Evolutionary conservation across 352 stramenopile genomes (phyloP).

Genomic region (Globisporangium perplexum): DNA sequence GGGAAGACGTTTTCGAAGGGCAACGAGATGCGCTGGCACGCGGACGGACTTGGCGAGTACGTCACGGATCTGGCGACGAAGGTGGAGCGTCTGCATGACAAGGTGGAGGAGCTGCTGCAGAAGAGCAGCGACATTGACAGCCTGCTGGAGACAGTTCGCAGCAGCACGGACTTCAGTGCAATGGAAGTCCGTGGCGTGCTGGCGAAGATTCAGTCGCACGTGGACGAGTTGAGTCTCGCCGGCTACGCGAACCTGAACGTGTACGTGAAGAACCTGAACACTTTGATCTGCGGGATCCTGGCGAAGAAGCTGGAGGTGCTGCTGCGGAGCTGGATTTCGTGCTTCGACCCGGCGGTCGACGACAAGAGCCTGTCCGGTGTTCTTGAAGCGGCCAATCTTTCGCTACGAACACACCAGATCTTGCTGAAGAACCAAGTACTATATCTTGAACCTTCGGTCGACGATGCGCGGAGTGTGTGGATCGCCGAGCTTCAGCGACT

Average conservation of each 20-base stretch:
- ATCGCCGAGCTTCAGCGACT: slow-evolving; percentile 91
- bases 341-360: slow-evolving; percentile 54
- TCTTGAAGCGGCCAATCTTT: slow-evolving; percentile 39
- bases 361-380: slow-evolving; percentile 50
- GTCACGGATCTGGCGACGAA: slow-evolving; percentile 87
- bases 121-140: slow-evolving; percentile 92
- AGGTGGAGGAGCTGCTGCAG: slow-evolving; percentile 94
- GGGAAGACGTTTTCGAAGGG: slow-evolving; percentile 88
- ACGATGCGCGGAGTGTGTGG: slow-evolving; percentile 85
- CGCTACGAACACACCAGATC: slow-evolving; percentile 86
- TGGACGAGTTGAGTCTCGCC: slow-evolving; percentile 94
- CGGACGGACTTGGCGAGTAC: slow-evolving; percentile 83
- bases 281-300: slow-evolving; percentile 81
- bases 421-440: slow-evolving; percentile 96
- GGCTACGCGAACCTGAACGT: slow-evolving; percentile 91
- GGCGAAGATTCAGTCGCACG: slow-evolving; percentile 85
- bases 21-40: slow-evolving; percentile 87
- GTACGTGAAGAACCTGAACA: slow-evolving; percentile 92
- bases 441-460: slow-evolving; percentile 93
- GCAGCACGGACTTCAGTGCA: slow-evolving; percentile 46
- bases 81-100: slow-evolving; percentile 96
- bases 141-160: slow-evolving; percentile 77
- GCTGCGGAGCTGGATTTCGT: slow-evolving; percentile 66
- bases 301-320: slow-evolving; percentile 61
- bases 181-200: slow-evolving; percentile 55